Base-by-base conservation (phyloP, 2,329 filamentous ascomycete species). In the Penicillium sp. region DNA sequence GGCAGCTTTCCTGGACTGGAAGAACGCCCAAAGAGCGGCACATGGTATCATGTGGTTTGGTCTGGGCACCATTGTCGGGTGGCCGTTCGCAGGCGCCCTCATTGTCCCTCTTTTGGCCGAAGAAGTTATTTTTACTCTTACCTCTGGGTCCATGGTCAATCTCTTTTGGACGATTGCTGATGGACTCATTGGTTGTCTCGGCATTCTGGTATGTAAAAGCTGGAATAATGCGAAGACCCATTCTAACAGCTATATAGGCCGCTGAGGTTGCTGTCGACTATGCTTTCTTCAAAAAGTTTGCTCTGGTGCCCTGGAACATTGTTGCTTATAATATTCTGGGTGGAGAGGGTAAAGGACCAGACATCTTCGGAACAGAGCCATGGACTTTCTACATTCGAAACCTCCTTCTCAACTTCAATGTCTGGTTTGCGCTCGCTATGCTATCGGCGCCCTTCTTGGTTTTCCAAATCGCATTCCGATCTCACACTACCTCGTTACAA, bases 331-430 rank as follows among this genome's bases (percentile, higher is more conserved):
- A 99, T 70, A 85, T 99, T 41, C 93, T 99, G 69, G 89, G 89
- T 7, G 86, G 85, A 6, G 83, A 84, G 0, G 89, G 87, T 31
- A 82, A 80, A 68, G 94, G 93, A 0, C 94, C 94, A 0, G 84
- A 96, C 51, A 89, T 99, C 34, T 99, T 97, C 67, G 94, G 94
- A 42, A 95, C 90, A 1, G 94, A 99, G 74, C 90, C 93, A 1
- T 97, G 93, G 94, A 88, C 92, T 49, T 99, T 97, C 71, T 99
- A 99, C 74, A 81, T 96, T 64, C 89, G 90, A 64, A 99, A 99
- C 66, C 77, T 99, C 41, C 77, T 88, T 14, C 81, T 99, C 54
- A 99, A 99, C 77, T 99, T 97, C 80, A 96, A 97, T 69, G 75
- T 96, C 44, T 97, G 92, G 91, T 92, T 97, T 64, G 68, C 91